Conservation (phyloP, 371 early-diverging fungal species). For the Batrachochytrium dendrobatidis region DNA sequence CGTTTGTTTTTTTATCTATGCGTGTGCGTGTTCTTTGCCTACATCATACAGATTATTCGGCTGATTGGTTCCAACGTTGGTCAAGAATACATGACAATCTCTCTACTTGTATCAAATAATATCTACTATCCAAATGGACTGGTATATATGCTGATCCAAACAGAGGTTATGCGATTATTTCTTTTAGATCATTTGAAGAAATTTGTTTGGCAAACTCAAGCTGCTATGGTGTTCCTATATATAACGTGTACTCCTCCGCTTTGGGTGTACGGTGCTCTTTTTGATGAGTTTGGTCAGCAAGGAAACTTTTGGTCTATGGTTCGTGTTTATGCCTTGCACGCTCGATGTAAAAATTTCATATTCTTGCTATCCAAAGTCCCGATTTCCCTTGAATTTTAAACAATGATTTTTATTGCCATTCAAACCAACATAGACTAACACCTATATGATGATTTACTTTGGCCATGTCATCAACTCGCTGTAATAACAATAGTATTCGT, state of each 20-base stretch:
- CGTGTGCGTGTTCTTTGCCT: not conserved
- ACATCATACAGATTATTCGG: not conserved
- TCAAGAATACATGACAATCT: not conserved
- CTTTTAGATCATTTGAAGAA: not conserved
- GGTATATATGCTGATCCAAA: not conserved
- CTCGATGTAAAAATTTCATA: too few relatives aligned
- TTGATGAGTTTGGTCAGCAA: not conserved
- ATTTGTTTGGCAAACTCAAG: not conserved
- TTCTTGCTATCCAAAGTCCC: too few relatives aligned
- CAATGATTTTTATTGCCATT: not conserved
- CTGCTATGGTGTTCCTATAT: not conserved
- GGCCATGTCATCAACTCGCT: too few relatives aligned
- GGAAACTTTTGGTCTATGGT: not conserved
- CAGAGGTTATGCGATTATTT: not conserved
- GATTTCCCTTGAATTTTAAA: too few relatives aligned
- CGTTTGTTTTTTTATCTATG: not conserved
- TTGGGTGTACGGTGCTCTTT: not conserved
- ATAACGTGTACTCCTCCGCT: not conserved
- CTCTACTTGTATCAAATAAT: not conserved
- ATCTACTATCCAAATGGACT: not conserved
- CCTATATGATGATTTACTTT: too few relatives aligned
- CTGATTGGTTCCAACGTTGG: not conserved
- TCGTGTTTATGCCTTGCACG: not conserved
- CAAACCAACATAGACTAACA: slow-evolving; percentile 1
- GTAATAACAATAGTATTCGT: too few relatives aligned